Base-by-base conservation (phyloP, 2,329 filamentous ascomycete species). In the Botrytis deweyae region DNA sequence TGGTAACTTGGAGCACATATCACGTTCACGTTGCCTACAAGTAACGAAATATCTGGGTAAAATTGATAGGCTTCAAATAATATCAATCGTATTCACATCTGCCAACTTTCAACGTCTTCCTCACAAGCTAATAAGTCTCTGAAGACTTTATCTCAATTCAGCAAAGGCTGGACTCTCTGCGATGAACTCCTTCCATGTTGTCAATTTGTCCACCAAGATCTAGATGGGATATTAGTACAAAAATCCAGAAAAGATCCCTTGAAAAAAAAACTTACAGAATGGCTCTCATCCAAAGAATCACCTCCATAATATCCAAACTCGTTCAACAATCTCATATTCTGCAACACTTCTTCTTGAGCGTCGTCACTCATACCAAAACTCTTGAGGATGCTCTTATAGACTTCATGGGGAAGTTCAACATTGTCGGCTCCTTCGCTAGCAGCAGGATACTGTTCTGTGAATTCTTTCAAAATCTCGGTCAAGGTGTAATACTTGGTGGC, bases 241-340 rank as follows among this genome's bases (percentile, higher is more conserved):
- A 46, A 22, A 25, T 58, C 44, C 36, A n/a, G 25, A n/a, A 18
- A 44, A 14, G 10, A 29, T 22, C 18, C 18, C 10, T n/a, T 46
- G 8, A 16, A 5, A 16, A 5, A 16, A 44, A 22, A 44, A 73
- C 77, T 74, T 76, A 79, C 77, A 69, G 73, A 83, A 75, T 81
- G 82, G 73, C 82, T 84, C 74, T 82, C 81, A 4, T 84, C 81
- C 64, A 87, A 80, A 58, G 78, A 76, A 65, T 75, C 85, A 16
- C 86, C 85, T 8, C 83, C 84, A 77, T 84, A 89, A 76, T 89
- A 89, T 0, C 87, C 87, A 44, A 83, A 86, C 36, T 86, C 83
- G 72, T 85, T 82, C 74, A 89, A 80, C 65, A 89, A 81, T 59
- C 84, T 80, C 80, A 88, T 85, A 74, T 88, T 89, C 80, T 89